These are phyloP conservation scores for Scedosporium boydii DNA, from an alignment of 2,329 filamentous ascomycete species.

Conservation along the genomic window DNA sequence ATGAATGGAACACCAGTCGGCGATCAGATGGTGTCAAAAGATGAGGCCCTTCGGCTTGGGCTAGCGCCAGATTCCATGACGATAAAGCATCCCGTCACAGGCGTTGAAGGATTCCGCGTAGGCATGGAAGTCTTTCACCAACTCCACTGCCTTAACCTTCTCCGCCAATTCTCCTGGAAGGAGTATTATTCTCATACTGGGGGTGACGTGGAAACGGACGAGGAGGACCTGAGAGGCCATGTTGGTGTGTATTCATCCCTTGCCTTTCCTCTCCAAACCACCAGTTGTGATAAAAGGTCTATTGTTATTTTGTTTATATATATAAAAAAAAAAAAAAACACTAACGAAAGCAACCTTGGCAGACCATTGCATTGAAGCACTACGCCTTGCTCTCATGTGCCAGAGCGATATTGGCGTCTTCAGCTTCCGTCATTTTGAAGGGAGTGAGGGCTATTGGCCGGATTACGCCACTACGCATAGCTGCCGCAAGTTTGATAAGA, in stretches of 20 bases:
- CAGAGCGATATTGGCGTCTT: constrained; percentile 45
- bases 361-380: constrained; percentile 45
- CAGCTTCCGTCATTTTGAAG: constrained; percentile 39
- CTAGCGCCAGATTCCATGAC: constrained; percentile 44
- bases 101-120: constrained; percentile 48
- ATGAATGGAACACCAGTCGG: constrained; percentile 31
- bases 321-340: neutral
- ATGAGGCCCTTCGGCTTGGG: constrained; percentile 42
- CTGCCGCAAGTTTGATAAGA: constrained; percentile 43
- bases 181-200: constrained; percentile 38
- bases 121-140: constrained; percentile 50
- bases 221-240: constrained; percentile 32
- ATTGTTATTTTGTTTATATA: too few relatives aligned
- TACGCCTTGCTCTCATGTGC: constrained; percentile 44
- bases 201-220: constrained; percentile 35
- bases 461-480: constrained; percentile 44
- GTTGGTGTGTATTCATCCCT: constrained; percentile 19
- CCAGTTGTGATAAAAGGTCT: constrained; percentile 5
- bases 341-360: constrained; percentile 6
- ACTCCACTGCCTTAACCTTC: constrained; percentile 39
- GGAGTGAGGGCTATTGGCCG: constrained; percentile 40
- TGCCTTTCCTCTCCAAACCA: constrained; percentile 6
- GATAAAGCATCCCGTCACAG: constrained; percentile 45
- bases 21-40: constrained; percentile 48
- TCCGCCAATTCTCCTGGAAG: constrained; percentile 37